Evolutionary conservation across 2,329 filamentous ascomycete species (phyloP), one percentile per base, ranked within the genome.

Genomic region (Claviceps purpurea): DNA sequence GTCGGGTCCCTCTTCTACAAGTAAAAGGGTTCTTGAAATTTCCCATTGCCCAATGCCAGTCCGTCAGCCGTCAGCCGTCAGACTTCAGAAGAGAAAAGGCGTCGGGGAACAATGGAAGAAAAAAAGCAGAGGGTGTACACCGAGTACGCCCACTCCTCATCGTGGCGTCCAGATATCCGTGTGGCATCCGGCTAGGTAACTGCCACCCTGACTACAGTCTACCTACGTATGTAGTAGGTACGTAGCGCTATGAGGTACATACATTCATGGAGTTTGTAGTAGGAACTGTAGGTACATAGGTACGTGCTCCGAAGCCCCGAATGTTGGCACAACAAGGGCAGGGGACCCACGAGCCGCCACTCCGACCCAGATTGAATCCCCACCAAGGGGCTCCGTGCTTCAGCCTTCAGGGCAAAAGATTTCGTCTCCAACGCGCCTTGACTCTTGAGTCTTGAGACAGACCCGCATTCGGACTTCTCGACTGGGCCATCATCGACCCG

Each of bases 311-410:
- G 30, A 34, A 34, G 30, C 30, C 30, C 30, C 30, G 1, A 34
- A 34, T 34, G 30, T 34, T 34, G 30, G 30, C 30, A 34, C 37
- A n/a, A 18, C 47, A 47, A 30, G 26, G 44, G 20, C 38, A 11
- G 26, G 34, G 41, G 42, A 41, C 18, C 47, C 40, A 37, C 52
- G 47, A 24, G 47, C 42, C 34, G 47, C 47, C 47, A 52, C 47
- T 47, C 47, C 42, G 51, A 34, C 50, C 42, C 47, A 50, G 50
- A 47, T 47, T 52, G 45, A 44, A 38, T 37, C 51, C 49, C 51
- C 50, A 52, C 44, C 44, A 16, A 34, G n/a, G 30, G 38, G 34
- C 40, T 26, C 38, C 20, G 38, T 40, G 46, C 47, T 46, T 24
- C 51, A 42, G 48, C 40, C 47, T 46, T 24, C 51, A 42, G 48